Percentiles rank a stretch among this genome's conserved stretches.
These are phyloP conservation scores for Geotrichum citri-aurantii DNA, from an alignment of 1,139 yeast species.

Conservation along the genomic window DNA sequence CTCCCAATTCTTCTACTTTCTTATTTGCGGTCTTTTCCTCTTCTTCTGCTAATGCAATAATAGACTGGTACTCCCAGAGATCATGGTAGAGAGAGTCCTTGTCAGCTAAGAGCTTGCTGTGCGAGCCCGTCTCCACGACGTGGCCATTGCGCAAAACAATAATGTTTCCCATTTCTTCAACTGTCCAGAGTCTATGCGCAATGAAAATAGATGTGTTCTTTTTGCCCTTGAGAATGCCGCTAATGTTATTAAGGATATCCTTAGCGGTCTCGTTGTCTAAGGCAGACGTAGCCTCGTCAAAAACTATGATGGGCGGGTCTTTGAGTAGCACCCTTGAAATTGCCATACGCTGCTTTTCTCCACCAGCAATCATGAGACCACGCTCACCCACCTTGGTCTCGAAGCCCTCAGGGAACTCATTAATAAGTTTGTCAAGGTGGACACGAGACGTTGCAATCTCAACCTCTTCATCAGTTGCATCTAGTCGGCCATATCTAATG, in stretches of 20 bases:
- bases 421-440: constrained; percentile 56
- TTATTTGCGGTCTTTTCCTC: background rate
- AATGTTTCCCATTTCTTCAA: constrained; percentile 90
- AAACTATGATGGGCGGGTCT: constrained; percentile 81
- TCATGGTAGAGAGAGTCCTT: constrained; percentile 60
- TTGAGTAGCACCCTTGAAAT: constrained; percentile 83
- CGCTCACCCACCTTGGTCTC: constrained; percentile 92
- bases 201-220: constrained; percentile 76
- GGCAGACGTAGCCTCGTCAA: constrained; percentile 97
- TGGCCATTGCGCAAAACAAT: constrained; percentile 74
- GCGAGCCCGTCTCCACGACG: constrained; percentile 86
- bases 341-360: constrained; percentile 93
- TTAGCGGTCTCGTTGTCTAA: constrained; percentile 96
- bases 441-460: constrained; percentile 59
- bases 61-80: constrained; percentile 89
- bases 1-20: background rate
- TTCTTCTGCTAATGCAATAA: constrained; percentile 12
- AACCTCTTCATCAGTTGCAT: constrained; percentile 72
- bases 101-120: constrained; percentile 50
- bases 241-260: constrained; percentile 65
- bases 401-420: constrained; percentile 74
- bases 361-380: constrained; percentile 99
- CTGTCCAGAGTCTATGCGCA: constrained; percentile 90
- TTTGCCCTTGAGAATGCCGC: constrained; percentile 51
- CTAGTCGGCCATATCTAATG: constrained; percentile 76